phyloP scores from a whole-genome alignment of 176 grass and related monocot species.

The Themeda triandra region DNA sequence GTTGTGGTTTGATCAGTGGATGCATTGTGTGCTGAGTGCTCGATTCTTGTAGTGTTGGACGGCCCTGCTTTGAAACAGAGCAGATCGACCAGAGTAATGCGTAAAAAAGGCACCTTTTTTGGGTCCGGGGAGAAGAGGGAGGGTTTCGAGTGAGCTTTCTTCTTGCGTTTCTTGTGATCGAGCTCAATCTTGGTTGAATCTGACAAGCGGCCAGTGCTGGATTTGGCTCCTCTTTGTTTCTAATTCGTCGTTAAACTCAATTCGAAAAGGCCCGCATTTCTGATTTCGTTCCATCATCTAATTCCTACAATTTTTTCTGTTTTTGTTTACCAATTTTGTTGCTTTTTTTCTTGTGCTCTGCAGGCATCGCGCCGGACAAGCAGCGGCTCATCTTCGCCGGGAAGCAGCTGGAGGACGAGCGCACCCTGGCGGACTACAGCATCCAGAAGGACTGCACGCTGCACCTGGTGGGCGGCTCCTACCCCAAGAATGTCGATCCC shows the following conservation, averaged over 20 bases:
- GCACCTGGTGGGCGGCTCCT: constrained; percentile 32
- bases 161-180: neutral
- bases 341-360: neutral
- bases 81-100: neutral
- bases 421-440: constrained; percentile 49
- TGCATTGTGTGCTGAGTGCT: neutral
- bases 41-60: neutral
- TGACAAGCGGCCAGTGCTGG: neutral
- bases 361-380: constrained; percentile 46
- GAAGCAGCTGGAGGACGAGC: constrained; percentile 57
- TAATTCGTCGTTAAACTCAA: neutral
- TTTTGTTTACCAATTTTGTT: neutral
- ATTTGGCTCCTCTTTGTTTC: neutral
- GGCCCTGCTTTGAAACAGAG: neutral
- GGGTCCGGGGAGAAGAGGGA: neutral
- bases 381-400: constrained; percentile 62
- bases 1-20: neutral
- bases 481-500: neutral
- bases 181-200: neutral
- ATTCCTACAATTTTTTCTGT: neutral
- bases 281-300: neutral
- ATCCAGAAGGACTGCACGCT: constrained; percentile 58
- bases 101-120: neutral
- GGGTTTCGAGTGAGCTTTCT: neutral
- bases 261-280: neutral